Evolutionary conservation across 169 alveolate genomes (phyloP).

Genomic region (Eimeria maxima): DNA sequence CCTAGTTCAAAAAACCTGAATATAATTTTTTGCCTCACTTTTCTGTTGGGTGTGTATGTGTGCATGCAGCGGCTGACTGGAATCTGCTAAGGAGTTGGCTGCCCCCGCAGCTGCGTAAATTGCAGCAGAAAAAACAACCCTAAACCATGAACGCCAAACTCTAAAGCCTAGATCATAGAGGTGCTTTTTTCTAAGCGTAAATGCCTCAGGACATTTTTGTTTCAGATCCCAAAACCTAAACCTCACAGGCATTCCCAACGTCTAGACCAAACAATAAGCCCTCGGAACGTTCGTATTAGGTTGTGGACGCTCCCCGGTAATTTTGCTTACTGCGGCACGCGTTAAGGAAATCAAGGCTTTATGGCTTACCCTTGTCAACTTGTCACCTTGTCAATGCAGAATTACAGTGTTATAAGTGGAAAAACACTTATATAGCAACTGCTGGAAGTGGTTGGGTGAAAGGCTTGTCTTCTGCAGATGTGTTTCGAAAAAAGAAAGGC

Average conservation of each 20-base stretch:
- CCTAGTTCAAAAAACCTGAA: background rate
- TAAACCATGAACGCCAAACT: background rate
- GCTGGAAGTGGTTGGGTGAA: too few relatives aligned
- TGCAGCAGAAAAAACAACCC: constrained; percentile 45
- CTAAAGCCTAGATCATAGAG: background rate
- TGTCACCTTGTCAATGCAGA: too few relatives aligned
- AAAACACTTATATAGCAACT: too few relatives aligned
- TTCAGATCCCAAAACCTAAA: too few relatives aligned
- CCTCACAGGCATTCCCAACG: too few relatives aligned
- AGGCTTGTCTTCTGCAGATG: too few relatives aligned
- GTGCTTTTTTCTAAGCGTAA: too few relatives aligned
- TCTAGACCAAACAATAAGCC: too few relatives aligned
- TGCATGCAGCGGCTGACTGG: constrained; percentile 74
- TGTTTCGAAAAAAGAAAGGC: background rate
- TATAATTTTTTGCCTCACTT: background rate
- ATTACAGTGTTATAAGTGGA: too few relatives aligned
- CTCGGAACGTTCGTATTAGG: too few relatives aligned
- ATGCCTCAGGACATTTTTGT: too few relatives aligned
- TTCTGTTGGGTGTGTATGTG: background rate
- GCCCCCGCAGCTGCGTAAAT: constrained; percentile 56
- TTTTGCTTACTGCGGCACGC: background rate
- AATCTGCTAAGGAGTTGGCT: constrained; percentile 62
- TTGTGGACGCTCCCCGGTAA: background rate
- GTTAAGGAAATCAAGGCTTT: background rate
- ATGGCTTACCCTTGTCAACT: too few relatives aligned